These are phyloP conservation scores for Vigna trinervia DNA, from an alignment of 306 rosid species.

Conservation along the genomic window DNA sequence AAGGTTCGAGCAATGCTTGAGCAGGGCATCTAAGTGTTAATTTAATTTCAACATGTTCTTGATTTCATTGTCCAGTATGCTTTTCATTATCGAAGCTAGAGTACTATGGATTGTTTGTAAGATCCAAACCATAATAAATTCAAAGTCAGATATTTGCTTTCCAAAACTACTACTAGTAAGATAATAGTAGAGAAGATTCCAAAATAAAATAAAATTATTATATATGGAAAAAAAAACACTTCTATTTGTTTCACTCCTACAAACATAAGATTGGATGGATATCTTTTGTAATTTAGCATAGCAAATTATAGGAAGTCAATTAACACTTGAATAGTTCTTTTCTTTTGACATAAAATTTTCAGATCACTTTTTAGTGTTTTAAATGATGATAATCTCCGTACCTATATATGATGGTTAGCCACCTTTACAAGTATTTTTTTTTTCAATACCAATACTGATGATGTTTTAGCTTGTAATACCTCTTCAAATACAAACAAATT, in stretches of 20 bases:
- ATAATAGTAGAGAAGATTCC: background rate
- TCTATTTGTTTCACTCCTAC: background rate
- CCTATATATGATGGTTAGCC: background rate
- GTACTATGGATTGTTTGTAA: constrained; percentile 17
- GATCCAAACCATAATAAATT: constrained; percentile 11
- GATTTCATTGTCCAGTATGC: constrained; percentile 3
- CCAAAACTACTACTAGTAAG: background rate
- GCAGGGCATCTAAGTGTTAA: constrained; percentile 51
- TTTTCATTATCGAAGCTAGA: constrained; percentile 17
- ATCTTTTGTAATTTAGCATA: background rate
- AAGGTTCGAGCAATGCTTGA: constrained; percentile 90
- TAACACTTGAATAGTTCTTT: background rate
- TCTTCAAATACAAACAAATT: constrained; percentile 39
- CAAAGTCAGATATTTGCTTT: background rate
- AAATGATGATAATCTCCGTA: background rate
- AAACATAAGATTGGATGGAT: background rate
- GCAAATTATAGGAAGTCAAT: background rate
- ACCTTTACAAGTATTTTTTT: background rate
- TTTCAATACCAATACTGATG: background rate
- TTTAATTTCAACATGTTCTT: constrained; percentile 20
- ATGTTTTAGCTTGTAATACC: background rate
- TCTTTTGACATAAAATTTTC: constrained; percentile 4
- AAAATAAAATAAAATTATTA: background rate
- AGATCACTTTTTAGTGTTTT: background rate
- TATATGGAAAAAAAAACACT: background rate